Base-by-base conservation (phyloP, 192 early-diverging fungal genomes). In the Rhizophagus sp. region DNA sequence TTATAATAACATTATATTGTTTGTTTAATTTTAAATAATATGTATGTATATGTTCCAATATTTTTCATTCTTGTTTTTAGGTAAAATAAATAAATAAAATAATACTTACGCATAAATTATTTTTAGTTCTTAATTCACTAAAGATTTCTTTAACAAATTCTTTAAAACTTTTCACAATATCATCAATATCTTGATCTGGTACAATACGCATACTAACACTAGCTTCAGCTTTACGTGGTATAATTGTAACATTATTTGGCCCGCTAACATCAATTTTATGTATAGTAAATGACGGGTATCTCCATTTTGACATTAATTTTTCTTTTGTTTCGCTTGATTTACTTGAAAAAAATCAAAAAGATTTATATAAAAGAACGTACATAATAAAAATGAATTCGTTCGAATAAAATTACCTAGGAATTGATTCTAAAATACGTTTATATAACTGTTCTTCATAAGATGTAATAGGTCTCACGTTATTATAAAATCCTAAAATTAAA, bases 261-360 rank as follows among this genome's bases (percentile, higher is more conserved):
- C 89, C 89, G 0, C 91, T 93, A n/a, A 93, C 91, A 69, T 93
- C 91, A 44, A 94, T 88, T 73, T 93, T 91, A 73, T 94, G 93
- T 64, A 94, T 89, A 7, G 93, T 91, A 61, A 94, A 82, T 52
- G 93, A 88, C 5, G 93, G 93, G 73, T 88, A 88, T 30, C 93
- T 86, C 93, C 93, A 94, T 27, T 92, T 88, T 74, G 89, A 87
- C 93, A 94, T 91, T 81, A 94, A 81, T 69, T 87, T 87, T 39
- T 87, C 68, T 81, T 85, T 89, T 34, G 89, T 78, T 25, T 83
- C 81, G 24, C 87, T 81, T 39, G 68, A 1, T 11, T 85, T 82
- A 70, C 13, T 44, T 44, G 3, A 47, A 8, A 22, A n/a, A 6
- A 41, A 22, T 36, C 6, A 19, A 24, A 44, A 22, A 39, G 22